Evolutionary conservation across 2,329 filamentous ascomycete species (phyloP), one percentile per base, ranked within the genome.

Genomic region (Penicillium palitans): DNA sequence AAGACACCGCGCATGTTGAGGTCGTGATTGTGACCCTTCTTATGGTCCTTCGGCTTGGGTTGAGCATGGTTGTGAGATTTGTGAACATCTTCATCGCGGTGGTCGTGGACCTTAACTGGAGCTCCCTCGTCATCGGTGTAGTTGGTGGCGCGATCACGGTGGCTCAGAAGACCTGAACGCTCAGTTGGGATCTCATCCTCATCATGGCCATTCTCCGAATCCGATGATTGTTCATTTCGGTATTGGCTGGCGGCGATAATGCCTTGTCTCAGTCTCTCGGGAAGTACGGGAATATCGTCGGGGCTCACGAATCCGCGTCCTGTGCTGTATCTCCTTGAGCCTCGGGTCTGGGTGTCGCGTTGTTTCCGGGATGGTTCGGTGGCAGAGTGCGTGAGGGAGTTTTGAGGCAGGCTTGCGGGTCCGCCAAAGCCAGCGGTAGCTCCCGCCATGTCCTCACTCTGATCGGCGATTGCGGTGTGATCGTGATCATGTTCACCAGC

Each of bases 1-100:
- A 88, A 88, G 60, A 88, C 85, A 59, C 86, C 86, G n/a, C 83
- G 83, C 93, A 99, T 98, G 75, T 96, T 96, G 81, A 99, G 89
- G 71, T 99, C 73, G 47, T 78, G 75, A 5, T 59, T 63, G 56
- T 76, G 73, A 8, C 69, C 68, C 29, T 87, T 84, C 60, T 85
- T 83, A 60, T 85, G 83, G 21, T 80, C 78, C 59, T 81, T 73
- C 57, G 88, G 83, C 68, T 86, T 87, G 1, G 90, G 89, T 66
- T 93, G 85, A 2, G 75, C 74, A 74, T 98, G 95, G 70, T 93
- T 91, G 76, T 97, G 93, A 53, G 84, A 81, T 42, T 83, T 79
- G 73, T 96, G 91, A 51, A 76, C 68, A 62, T 79, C 76, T 12
- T 73, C 65, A 15, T 70, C 67, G 1, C 41, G 57, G 9, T 59